These are phyloP conservation scores for Typha latifolia DNA, from an alignment of 176 grass and related monocot genomes.

Conservation along the genomic window DNA sequence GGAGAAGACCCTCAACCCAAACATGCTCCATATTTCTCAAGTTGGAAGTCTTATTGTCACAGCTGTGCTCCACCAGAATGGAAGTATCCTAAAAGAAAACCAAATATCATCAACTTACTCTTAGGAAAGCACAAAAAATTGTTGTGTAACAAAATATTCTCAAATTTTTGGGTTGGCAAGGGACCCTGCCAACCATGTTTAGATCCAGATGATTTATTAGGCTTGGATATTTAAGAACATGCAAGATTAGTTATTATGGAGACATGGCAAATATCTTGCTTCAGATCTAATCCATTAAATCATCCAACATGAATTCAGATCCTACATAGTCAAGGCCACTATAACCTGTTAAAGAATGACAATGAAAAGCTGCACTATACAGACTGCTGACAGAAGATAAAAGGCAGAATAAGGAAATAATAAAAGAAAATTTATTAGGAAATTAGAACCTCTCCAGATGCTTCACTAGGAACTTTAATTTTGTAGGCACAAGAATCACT, in stretches of 20 bases:
- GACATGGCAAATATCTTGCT: neutral
- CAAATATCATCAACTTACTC: neutral
- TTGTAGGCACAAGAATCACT: neutral
- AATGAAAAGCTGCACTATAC: neutral
- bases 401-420: constrained; percentile 2
- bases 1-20: constrained; percentile 88
- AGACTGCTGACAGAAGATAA: neutral
- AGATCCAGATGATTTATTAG: neutral
- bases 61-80: constrained; percentile 23
- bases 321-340: neutral
- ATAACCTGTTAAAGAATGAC: neutral
- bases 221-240: too few relatives aligned
- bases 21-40: constrained; percentile 40
- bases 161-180: neutral
- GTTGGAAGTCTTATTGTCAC: constrained; percentile 23
- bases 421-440: neutral
- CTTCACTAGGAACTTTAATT: constrained; percentile 22
- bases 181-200: neutral
- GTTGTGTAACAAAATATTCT: neutral
- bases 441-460: constrained; percentile 21
- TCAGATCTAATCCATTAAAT: neutral
- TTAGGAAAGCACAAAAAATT: constrained; percentile 1
- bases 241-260: too few relatives aligned
- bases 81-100: constrained; percentile 36
- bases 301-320: neutral